Conservation (phyloP, 2,329 filamentous ascomycete genomes). For the Coniella lustricola region DNA sequence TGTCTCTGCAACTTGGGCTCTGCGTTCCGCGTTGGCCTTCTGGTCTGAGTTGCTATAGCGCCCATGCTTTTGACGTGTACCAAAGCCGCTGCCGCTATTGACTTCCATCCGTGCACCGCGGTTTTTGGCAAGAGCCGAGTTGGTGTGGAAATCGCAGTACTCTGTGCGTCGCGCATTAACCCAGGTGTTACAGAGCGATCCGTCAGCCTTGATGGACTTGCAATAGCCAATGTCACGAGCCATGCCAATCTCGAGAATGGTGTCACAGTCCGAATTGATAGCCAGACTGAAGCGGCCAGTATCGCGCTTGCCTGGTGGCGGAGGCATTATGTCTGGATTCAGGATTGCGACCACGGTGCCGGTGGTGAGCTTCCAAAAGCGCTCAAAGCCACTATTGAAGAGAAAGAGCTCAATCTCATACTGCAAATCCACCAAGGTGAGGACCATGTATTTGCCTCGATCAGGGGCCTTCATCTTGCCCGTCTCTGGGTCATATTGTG, state of each 20-base stretch:
- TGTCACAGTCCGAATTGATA: conserved; percentile 79
- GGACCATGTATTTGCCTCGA: conserved; percentile 83
- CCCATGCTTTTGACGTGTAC: conserved; percentile 20
- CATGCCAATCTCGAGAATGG: conserved; percentile 79
- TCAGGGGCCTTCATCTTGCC: conserved; percentile 46
- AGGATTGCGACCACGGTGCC: conserved; percentile 90
- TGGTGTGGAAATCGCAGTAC: conserved; percentile 89
- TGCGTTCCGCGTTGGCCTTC: conserved; percentile 23
- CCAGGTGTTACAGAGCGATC: conserved; percentile 73
- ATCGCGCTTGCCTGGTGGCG: conserved; percentile 64
- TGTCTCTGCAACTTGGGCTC: conserved; percentile 4
- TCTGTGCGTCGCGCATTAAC: conserved; percentile 82
- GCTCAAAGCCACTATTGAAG: conserved; percentile 82
- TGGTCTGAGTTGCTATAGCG: conserved; percentile 20
- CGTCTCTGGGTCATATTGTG: conserved; percentile 34
- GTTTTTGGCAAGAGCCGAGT: conserved; percentile 66
- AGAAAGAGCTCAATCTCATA: conserved; percentile 90
- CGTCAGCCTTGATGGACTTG: conserved; percentile 77
- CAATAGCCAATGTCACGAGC: conserved; percentile 85
- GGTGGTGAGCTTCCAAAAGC: conserved; percentile 87
- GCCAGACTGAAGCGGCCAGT: conserved; percentile 81
- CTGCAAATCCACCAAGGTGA: conserved; percentile 79
- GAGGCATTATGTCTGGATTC: conserved; percentile 87
- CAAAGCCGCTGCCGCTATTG: conserved; percentile 47
- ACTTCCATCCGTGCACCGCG: conserved; percentile 66